Evolutionary conservation across 169 alveolate genomes (phyloP), one percentile per base, ranked within the genome.

Genomic region (Sarcocystis neurona): DNA sequence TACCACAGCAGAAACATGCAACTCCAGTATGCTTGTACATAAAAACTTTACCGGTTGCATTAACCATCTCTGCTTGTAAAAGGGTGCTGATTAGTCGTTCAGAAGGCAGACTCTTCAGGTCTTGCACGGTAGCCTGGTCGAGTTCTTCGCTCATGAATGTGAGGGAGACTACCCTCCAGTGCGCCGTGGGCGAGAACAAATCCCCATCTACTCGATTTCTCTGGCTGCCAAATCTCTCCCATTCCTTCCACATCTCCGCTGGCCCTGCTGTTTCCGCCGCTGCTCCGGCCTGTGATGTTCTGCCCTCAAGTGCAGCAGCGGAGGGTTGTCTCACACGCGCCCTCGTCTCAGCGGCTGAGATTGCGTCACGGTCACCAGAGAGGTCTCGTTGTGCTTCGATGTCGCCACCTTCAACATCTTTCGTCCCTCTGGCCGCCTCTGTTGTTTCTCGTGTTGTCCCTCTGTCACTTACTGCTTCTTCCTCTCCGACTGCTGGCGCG

Each of bases 121-220:
- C 93, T 58, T 92, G 93, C 37, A 94, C 93, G 37, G 92, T 94
- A 44, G 96, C 93, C 46, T 92, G 89, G 75, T 90, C 94, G 77
- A 95, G 95, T 93, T 95, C 95, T 77, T 94, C 97, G 84, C 97
- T 95, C 95, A 95, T 93, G 79, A 95, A 95, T 27, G 97, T 95
- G 60, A 94, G 78, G 34, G 97, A 94, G 47, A 95, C 88, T 39
- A 95, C 97, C 46, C 96, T 94, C 96, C 96, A 95, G 70, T 87
- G 91, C 15, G 91, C 75, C 1, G 91, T 77, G 2, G 91, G 91
- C 39, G n/a, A 87, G 87, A 30, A 30, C 43, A 44, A 87, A 87
- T 32, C 78, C 91, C 30, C 53, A 30, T 58, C 91, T 84, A 37
- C 47, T 56, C 4, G 47, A 32, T 44, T 80, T 75, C 43, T 87